Evolutionary conservation across 768 basidiomycete species (phyloP), one percentile per base, ranked within the genome.

Genomic region (Calocybe cyanea): DNA sequence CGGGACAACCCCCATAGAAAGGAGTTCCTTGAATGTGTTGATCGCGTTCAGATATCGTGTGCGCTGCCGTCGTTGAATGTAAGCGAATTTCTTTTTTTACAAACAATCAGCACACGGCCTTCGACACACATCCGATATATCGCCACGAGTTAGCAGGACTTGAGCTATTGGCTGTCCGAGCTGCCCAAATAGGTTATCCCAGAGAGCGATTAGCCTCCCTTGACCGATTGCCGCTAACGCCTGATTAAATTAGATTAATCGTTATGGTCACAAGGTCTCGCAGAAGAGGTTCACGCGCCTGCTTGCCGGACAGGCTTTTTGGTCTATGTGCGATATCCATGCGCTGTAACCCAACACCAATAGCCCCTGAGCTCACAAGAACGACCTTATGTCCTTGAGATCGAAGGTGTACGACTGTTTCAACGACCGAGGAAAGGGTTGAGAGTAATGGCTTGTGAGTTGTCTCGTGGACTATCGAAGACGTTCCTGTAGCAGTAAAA

Each of bases 161-260:
- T 99, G 96, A 0, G 93, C 96, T 38, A 95, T 97, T 2, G 94
- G 93, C 59, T 95, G 93, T 45, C 86, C 92, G 21, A 99, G 69
- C 58, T 94, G 90, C 3, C 90, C 80, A 57, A 99, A 99, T 35
- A 99, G 72, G 62, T 96, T 93, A 61, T 99, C 96, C 90, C 91
- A 99, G 9, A 99, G 70, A 0, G 92, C 94, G 46, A 98, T 98
- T 19, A 99, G 75, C 45, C 96, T 74, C 7, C 96, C 94, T 69
- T 99, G 96, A 0, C 96, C 96, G 39, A 98, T 92, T 0, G 96
- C 95, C 24, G 95, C 95, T 39, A 98, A 69, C 9, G 96, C 96
- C 92, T 96, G 56, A 30, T 53, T 24, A 23, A 23, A 21, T 15
- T 38, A 6, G 24, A 31, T 50, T 43, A 50, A 38, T 21, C 14